A percentile compares a stretch with the other conserved stretches of the same genome.
Conservation (phyloP, 1,139 yeast genomes). For the Kodamaea ohmeri region DNA sequence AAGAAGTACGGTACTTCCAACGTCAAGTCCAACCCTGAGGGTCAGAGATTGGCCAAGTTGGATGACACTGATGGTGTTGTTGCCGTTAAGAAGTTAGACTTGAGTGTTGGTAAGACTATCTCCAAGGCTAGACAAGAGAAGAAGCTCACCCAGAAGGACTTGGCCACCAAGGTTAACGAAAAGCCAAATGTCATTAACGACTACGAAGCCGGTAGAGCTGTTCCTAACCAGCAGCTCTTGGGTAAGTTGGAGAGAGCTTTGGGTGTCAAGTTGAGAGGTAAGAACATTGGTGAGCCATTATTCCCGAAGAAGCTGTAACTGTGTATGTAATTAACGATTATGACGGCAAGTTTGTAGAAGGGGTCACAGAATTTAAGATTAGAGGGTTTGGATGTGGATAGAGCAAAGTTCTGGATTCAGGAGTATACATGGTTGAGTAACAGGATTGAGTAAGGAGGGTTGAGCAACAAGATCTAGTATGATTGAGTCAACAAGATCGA, state of each 20-base stretch:
- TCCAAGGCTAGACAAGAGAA: constrained; percentile 85
- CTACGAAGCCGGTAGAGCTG: constrained; percentile 95
- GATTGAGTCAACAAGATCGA: no score
- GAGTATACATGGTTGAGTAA: no score
- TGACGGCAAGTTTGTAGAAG: not conserved
- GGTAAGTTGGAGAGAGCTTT: constrained; percentile 91
- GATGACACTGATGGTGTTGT: constrained; percentile 94
- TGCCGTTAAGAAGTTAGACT: constrained; percentile 84
- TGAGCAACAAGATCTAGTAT: not conserved
- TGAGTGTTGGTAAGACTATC: constrained; percentile 83
- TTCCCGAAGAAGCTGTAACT: constrained; percentile 57
- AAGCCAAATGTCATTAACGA: constrained; percentile 95
- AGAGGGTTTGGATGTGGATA: not conserved
- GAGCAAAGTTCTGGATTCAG: no score
- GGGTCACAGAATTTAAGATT: not conserved
- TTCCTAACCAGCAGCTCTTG: constrained; percentile 92
- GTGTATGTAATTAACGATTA: not conserved
- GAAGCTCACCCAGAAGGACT: constrained; percentile 88
- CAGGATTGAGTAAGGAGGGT: not conserved
- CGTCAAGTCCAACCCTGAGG: constrained; percentile 72
- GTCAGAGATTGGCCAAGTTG: constrained; percentile 89
- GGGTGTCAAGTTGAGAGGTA: constrained; percentile 94
- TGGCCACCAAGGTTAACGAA: constrained; percentile 93
- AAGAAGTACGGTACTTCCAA: constrained; percentile 83
- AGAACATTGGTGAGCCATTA: constrained; percentile 89